Evolutionary conservation across 1,284 basidiomycete genomes (phyloP).

Genomic region (Laetiporus sulphureus): DNA sequence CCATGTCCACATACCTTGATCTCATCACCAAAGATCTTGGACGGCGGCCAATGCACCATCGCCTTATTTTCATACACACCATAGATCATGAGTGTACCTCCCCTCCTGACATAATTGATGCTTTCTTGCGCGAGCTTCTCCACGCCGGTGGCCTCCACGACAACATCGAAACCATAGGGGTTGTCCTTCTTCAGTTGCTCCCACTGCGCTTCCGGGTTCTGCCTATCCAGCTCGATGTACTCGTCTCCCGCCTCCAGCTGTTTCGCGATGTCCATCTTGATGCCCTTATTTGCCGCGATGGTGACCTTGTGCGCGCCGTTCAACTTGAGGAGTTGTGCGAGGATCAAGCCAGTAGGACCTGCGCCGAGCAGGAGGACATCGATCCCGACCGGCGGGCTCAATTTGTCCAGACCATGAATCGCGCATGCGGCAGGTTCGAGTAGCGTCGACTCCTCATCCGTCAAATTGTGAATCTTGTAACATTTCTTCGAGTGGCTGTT

Average conservation of each 20-base stretch:
- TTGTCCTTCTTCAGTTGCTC: constrained; percentile 69
- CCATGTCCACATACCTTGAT: constrained; percentile 49
- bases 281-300: constrained; percentile 78
- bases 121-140: constrained; percentile 75
- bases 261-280: constrained; percentile 80
- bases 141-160: constrained; percentile 83
- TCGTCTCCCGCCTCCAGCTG: constrained; percentile 72
- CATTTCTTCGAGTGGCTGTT: constrained; percentile 59
- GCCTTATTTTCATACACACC: constrained; percentile 74
- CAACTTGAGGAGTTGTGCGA: constrained; percentile 80
- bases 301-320: constrained; percentile 75
- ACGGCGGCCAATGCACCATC: constrained; percentile 76
- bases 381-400: constrained; percentile 69
- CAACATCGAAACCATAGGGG: constrained; percentile 84
- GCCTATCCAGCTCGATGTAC: constrained; percentile 77
- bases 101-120: constrained; percentile 80
- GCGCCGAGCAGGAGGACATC: constrained; percentile 76
- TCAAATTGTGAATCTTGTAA: constrained; percentile 79
- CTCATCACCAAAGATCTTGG: constrained; percentile 83
- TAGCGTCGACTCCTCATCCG: constrained; percentile 85
- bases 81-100: constrained; percentile 69
- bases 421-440: constrained; percentile 86
- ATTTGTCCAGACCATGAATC: constrained; percentile 82
- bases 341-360: constrained; percentile 77
- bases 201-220: constrained; percentile 77